Percentiles rank a stretch among this genome's conserved stretches.
phyloP scores from a whole-genome alignment of 1,284 basidiomycete species.

The Flammula alnicola region DNA sequence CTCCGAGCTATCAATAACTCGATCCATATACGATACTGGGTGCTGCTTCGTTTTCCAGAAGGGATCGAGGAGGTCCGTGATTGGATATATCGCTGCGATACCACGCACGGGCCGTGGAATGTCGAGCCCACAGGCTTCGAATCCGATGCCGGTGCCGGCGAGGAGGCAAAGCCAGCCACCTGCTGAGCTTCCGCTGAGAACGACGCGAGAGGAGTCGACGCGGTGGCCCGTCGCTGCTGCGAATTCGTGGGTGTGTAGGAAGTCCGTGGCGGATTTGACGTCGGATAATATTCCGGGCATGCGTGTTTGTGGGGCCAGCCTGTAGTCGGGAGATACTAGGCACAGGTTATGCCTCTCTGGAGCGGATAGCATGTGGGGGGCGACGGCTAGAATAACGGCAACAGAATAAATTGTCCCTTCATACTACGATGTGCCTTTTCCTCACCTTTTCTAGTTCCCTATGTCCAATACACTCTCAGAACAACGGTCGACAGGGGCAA shows the following conservation, averaged over 20 bases:
- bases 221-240: slow-evolving; percentile 28
- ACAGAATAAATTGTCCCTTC: neutral
- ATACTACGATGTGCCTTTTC: no score
- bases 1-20: slow-evolving; percentile 33
- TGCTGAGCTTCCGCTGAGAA: slow-evolving; percentile 42
- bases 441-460: slow-evolving; percentile 42
- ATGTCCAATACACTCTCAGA: no score
- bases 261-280: slow-evolving; percentile 37
- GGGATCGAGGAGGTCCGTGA: slow-evolving; percentile 37
- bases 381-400: slow-evolving; percentile 22
- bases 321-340: slow-evolving; percentile 41
- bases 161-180: slow-evolving; percentile 42
- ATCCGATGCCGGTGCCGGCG: slow-evolving; percentile 39
- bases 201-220: slow-evolving; percentile 36
- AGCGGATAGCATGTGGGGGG: slow-evolving; percentile 39
- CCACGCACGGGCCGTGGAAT: slow-evolving; percentile 33
- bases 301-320: slow-evolving; percentile 42
- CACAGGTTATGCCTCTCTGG: slow-evolving; percentile 36
- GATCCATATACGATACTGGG: slow-evolving; percentile 37
- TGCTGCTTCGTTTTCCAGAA: slow-evolving; percentile 43
- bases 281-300: slow-evolving; percentile 41
- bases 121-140: slow-evolving; percentile 33
- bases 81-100: slow-evolving; percentile 41
- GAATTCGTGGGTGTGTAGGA: slow-evolving; percentile 33
- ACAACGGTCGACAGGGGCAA: no score